Conservation (phyloP, 2,329 filamentous ascomycete species). For the Exophiala bonariae region DNA sequence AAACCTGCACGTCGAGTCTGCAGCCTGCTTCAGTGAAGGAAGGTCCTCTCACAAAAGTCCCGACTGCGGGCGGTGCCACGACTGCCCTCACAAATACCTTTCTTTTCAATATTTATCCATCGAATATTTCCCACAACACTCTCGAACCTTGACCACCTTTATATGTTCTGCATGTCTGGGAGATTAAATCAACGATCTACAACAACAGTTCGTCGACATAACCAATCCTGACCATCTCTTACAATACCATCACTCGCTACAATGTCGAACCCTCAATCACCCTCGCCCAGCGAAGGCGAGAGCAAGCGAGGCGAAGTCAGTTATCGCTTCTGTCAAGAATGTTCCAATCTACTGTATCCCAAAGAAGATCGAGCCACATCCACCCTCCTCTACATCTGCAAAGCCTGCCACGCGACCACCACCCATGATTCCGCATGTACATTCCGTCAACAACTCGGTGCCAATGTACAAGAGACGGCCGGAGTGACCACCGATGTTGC, state of each 20-base stretch:
- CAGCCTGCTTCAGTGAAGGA: too few relatives aligned
- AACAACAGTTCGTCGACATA: too few relatives aligned
- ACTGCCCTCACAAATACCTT: too few relatives aligned
- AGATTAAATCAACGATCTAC: neutral
- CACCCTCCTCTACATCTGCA: constrained; percentile 90
- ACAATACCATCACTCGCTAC: neutral
- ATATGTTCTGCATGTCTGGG: too few relatives aligned
- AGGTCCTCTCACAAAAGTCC: neutral
- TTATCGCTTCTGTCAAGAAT: constrained; percentile 98
- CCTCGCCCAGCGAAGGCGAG: constrained; percentile 40
- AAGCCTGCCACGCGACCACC: constrained; percentile 90
- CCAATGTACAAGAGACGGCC: constrained; percentile 88
- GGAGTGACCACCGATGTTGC: constrained; percentile 97
- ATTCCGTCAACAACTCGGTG: constrained; percentile 92
- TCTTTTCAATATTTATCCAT: too few relatives aligned
- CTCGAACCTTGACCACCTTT: too few relatives aligned
- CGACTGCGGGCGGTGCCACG: neutral
- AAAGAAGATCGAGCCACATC: constrained; percentile 86
- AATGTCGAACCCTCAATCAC: constrained; percentile 38
- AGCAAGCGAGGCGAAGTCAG: constrained; percentile 64
- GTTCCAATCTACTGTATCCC: constrained; percentile 97
- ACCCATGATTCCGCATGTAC: constrained; percentile 85
- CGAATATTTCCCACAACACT: too few relatives aligned
- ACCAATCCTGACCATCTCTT: too few relatives aligned
- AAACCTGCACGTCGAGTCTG: too few relatives aligned